Evolutionary conservation across 768 basidiomycete genomes (phyloP).

Genomic region (Auriscalpium orientale): DNA sequence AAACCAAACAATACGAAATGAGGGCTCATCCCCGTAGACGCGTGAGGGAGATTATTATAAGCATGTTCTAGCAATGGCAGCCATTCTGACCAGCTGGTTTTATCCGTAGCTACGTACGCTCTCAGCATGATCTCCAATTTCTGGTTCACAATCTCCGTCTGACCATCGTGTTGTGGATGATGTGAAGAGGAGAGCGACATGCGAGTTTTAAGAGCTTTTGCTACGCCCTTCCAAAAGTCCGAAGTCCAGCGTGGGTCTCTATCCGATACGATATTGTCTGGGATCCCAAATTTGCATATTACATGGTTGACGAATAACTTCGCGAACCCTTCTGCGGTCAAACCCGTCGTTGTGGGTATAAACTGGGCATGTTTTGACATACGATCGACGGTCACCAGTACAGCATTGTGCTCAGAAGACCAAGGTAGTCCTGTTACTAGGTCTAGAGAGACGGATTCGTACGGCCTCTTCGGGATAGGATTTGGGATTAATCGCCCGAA

Average conservation of each 20-base stretch:
- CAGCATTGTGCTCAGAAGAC: slow-evolving; percentile 2
- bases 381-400: slow-evolving; percentile 14
- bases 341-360: slow-evolving; percentile 14
- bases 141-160: slow-evolving; percentile 2
- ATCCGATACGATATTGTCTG: background rate
- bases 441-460: slow-evolving; percentile 10
- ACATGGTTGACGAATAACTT: slow-evolving; percentile 5
- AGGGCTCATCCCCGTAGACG: slow-evolving; percentile 10
- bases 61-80: background rate
- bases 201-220: background rate
- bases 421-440: slow-evolving; percentile 6
- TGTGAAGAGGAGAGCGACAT: background rate
- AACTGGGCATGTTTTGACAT: slow-evolving; percentile 26
- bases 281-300: background rate
- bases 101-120: background rate
- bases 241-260: background rate
- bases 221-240: background rate
- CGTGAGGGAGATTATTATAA: slow-evolving; percentile 13
- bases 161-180: background rate
- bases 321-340: slow-evolving; percentile 4
- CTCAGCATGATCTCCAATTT: slow-evolving; percentile 1
- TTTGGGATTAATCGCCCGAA: slow-evolving; percentile 5
- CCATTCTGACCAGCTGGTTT: background rate
- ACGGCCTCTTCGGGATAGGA: slow-evolving; percentile 7
- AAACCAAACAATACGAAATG: slow-evolving; percentile 16